These are phyloP conservation scores for Aspergillus baeticus DNA, from an alignment of 495 filamentous ascomycete genomes.

Conservation along the genomic window DNA sequence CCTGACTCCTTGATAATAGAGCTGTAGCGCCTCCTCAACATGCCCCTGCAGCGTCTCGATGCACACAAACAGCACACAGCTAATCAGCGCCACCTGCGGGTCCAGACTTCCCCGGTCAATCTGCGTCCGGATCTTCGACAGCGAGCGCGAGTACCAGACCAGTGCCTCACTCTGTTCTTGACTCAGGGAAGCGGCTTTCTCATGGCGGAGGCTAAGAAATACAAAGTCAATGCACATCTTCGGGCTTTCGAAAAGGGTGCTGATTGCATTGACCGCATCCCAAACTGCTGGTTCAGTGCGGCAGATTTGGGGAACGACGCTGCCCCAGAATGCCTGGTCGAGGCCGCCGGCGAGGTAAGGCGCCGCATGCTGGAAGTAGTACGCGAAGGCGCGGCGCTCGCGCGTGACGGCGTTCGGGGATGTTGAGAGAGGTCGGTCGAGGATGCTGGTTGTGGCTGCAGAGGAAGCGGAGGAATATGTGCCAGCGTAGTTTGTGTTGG, in stretches of 20 bases:
- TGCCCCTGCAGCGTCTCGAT: slow-evolving; percentile 53
- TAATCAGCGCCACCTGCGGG: slow-evolving; percentile 45
- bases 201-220: slow-evolving; percentile 9
- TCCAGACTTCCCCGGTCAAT: slow-evolving; percentile 26
- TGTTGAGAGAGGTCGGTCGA: not conserved
- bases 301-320: slow-evolving; percentile 52
- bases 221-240: slow-evolving; percentile 15
- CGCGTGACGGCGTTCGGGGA: not conserved
- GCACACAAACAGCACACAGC: slow-evolving; percentile 52
- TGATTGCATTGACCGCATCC: slow-evolving; percentile 53
- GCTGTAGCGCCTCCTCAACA: slow-evolving; percentile 22
- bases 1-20: slow-evolving; percentile 24
- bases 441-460: not conserved
- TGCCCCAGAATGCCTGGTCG: slow-evolving; percentile 51
- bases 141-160: slow-evolving; percentile 33
- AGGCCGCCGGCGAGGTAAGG: slow-evolving; percentile 46
- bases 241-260: slow-evolving; percentile 46
- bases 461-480: not conserved
- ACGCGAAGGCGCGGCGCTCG: slow-evolving; percentile 46
- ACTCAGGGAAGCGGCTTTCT: not conserved
- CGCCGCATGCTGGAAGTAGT: slow-evolving; percentile 48
- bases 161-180: slow-evolving; percentile 26
- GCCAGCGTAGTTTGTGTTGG: not conserved
- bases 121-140: slow-evolving; percentile 33
- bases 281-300: slow-evolving; percentile 54